phyloP scores from a whole-genome alignment of 345 rosid species.

The Mercurialis annua region DNA sequence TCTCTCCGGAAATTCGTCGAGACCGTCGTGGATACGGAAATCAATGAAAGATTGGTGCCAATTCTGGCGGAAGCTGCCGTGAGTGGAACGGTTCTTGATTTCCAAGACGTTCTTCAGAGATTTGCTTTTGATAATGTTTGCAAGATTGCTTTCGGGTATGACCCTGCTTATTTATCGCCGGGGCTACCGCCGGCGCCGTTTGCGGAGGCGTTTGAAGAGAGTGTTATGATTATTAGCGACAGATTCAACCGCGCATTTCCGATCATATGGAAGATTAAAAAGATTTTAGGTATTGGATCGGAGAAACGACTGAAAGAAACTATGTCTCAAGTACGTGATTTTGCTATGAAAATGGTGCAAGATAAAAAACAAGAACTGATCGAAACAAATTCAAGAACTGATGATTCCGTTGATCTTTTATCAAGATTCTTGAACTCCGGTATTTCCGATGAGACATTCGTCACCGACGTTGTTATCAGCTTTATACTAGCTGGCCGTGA shows the following conservation, averaged over 20 bases:
- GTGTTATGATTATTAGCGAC: slow-evolving; percentile 30
- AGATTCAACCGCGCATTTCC: slow-evolving; percentile 35
- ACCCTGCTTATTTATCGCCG: slow-evolving; percentile 51
- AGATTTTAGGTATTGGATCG: slow-evolving; percentile 40
- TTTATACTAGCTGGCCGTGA: slow-evolving; percentile 69
- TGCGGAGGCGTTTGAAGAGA: slow-evolving; percentile 48
- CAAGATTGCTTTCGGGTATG: slow-evolving; percentile 66
- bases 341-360: slow-evolving; percentile 42
- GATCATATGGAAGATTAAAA: slow-evolving; percentile 43
- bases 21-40: slow-evolving; percentile 51
- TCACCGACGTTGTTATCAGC: slow-evolving; percentile 55
- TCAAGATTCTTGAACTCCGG: slow-evolving; percentile 53
- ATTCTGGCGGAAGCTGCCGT: slow-evolving; percentile 39
- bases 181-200: slow-evolving; percentile 39
- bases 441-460: slow-evolving; percentile 37
- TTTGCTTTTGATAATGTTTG: slow-evolving; percentile 78
- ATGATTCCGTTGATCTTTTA: slow-evolving; percentile 45
- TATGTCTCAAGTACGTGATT: slow-evolving; percentile 39
- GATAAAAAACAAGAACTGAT: slow-evolving; percentile 45
- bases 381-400: slow-evolving; percentile 14
- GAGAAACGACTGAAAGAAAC: slow-evolving; percentile 43
- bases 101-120: slow-evolving; percentile 58
- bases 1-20: slow-evolving; percentile 61
- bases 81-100: slow-evolving; percentile 31
- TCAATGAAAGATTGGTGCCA: slow-evolving; percentile 53